A percentile compares a stretch with the other conserved stretches of the same genome.
Evolutionary conservation across 2,329 filamentous ascomycete species (phyloP).

Genomic region (Neopestalotiopsis sp.): DNA sequence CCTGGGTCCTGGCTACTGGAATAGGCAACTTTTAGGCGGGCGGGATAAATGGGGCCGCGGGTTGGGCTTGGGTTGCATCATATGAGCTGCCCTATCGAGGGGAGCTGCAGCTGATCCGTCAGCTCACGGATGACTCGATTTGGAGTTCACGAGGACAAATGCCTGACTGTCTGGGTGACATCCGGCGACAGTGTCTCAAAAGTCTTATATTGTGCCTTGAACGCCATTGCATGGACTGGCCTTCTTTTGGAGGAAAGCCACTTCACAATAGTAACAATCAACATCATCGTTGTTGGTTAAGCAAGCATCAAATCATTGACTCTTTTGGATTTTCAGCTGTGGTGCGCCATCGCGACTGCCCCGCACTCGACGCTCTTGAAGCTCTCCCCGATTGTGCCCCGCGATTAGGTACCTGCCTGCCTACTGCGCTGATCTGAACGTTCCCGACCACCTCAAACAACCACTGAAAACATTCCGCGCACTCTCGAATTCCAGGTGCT

Average conservation of each 20-base stretch:
- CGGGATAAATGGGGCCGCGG: constrained; percentile 9
- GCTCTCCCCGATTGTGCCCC: background rate
- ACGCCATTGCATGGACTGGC: background rate
- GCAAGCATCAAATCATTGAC: background rate
- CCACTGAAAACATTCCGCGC: background rate
- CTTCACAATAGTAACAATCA: background rate
- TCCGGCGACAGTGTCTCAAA: background rate
- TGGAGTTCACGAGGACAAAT: constrained; percentile 14
- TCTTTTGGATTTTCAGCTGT: background rate
- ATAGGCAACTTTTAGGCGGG: background rate
- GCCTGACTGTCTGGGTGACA: constrained; percentile 1
- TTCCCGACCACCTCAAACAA: background rate
- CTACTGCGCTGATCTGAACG: background rate
- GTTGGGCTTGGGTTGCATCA: constrained; percentile 13
- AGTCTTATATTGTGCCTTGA: background rate
- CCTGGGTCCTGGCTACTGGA: background rate
- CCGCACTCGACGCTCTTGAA: constrained; percentile 12
- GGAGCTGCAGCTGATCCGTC: constrained; percentile 10
- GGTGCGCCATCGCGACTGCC: background rate
- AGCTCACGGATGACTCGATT: constrained; percentile 14
- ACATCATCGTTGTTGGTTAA: background rate
- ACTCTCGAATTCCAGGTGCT: background rate
- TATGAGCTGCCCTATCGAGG: constrained; percentile 2
- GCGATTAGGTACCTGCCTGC: background rate
- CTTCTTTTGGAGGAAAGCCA: background rate